Evolutionary conservation across 192 early-diverging fungal species (phyloP).

Genomic region (Backusella tuberculispora): DNA sequence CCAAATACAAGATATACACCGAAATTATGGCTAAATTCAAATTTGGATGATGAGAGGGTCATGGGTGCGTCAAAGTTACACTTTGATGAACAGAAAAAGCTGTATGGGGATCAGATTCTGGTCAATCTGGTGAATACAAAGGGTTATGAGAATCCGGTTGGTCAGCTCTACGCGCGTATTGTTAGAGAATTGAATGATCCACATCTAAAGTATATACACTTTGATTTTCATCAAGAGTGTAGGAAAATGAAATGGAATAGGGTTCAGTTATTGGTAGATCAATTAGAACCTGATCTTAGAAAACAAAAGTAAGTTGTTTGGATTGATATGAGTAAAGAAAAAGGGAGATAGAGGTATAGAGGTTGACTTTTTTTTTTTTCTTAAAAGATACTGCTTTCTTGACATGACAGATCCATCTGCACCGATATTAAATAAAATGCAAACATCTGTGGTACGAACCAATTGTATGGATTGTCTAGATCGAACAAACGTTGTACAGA

Average conservation of each 20-base stretch:
- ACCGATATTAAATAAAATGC: constrained; percentile 48
- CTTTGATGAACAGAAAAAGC: constrained; percentile 65
- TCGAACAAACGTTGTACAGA: constrained; percentile 99
- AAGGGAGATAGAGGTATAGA: background rate
- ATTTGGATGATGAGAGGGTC: constrained; percentile 15
- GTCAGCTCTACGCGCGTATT: constrained; percentile 70
- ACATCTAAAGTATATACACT: constrained; percentile 75
- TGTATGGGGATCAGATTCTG: constrained; percentile 81
- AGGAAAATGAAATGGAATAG: constrained; percentile 93
- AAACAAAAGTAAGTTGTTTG: constrained; percentile 46
- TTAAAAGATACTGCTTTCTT: constrained; percentile 56
- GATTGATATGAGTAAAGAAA: background rate
- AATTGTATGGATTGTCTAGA: constrained; percentile 99
- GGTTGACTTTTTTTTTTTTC: background rate
- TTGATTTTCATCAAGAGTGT: constrained; percentile 98
- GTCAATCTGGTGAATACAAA: constrained; percentile 95
- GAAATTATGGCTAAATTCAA: constrained; percentile 70
- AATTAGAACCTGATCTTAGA: constrained; percentile 67
- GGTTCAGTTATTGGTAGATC: constrained; percentile 78
- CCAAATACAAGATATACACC: constrained; percentile 92
- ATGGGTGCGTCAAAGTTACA: constrained; percentile 63
- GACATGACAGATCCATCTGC: constrained; percentile 41
- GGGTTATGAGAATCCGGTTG: constrained; percentile 86
- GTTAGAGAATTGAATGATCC: constrained; percentile 60
- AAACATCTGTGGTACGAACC: constrained; percentile 84